Evolutionary conservation across 805 yeast species (phyloP), one percentile per base, ranked within the genome.

Genomic region (Zygosaccharomyces bailii): DNA sequence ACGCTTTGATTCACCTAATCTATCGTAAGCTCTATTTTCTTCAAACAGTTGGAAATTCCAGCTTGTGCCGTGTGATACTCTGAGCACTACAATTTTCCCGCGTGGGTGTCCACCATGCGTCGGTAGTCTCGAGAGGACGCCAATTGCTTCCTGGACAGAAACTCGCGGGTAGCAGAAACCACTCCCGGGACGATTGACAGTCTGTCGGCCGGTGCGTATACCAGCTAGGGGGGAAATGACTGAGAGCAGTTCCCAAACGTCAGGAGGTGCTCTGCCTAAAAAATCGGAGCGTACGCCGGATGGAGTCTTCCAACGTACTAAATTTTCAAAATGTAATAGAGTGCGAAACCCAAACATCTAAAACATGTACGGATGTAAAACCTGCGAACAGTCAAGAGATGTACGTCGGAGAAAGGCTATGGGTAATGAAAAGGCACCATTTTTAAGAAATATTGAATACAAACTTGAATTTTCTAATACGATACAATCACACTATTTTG

Each of bases 1-100:
- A 37, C 21, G 29, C 17, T 17, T 14, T 16, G 10, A 14, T 24
- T 4, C 13, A 29, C 24, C 20, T 9, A 13, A 17, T 16, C 21
- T 24, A 27, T 27, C 31, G 24, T 30, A 17, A 25, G 17, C 40
- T 25, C 20, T 25, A 37, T 16, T 37, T 37, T 37, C 40, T 37
- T 37, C 40, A 37, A 17, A 37, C 40, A 11, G 40, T 37, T 24
- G 27, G 40, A 30, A 37, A 37, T 37, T 37, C 40, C 27, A 24
- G 20, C 40, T 16, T 29, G 18, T 17, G 40, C 40, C 40, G 40
- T 25, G 32, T 37, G 31, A 13, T 10, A 10, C 31, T 27, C 31
- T 27, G 21, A 13, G 32, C 40, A 24, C 25, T 20, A 32, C 14
- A 37, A 24, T 14, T 25, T 37, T 24, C 18, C 21, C 40, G 40